Evolutionary conservation across 2,329 filamentous ascomycete genomes (phyloP).

Genomic region (Tolypocladium ophioglossoides): DNA sequence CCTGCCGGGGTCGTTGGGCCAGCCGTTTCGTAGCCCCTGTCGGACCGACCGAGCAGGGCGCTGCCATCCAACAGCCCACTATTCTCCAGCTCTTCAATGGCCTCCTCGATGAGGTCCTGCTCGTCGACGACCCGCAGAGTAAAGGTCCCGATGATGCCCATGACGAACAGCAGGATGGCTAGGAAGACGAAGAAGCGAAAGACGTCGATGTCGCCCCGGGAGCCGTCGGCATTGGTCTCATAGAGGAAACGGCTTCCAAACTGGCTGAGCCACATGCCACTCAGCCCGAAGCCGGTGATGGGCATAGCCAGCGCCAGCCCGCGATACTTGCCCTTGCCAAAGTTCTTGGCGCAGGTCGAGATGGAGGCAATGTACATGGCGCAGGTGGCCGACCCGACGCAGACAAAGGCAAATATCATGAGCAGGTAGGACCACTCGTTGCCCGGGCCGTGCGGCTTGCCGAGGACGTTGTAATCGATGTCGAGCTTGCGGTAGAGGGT

Average conservation of each 20-base stretch:
- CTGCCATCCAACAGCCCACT: slow-evolving; percentile 73
- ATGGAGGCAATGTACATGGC: slow-evolving; percentile 84
- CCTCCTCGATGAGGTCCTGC: slow-evolving; percentile 78
- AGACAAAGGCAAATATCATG: slow-evolving; percentile 79
- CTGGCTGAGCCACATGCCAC: slow-evolving; percentile 93
- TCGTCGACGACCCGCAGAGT: slow-evolving; percentile 72
- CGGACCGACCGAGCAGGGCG: slow-evolving; percentile 53
- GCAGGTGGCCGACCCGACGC: slow-evolving; percentile 73
- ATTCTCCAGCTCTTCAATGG: slow-evolving; percentile 80
- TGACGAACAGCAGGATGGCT: slow-evolving; percentile 54
- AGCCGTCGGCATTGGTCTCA: slow-evolving; percentile 55
- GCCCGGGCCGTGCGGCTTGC: slow-evolving; percentile 27
- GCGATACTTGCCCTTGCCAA: slow-evolving; percentile 77
- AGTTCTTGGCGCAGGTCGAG: slow-evolving; percentile 98
- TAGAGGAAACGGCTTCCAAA: slow-evolving; percentile 69
- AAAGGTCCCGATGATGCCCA: slow-evolving; percentile 66
- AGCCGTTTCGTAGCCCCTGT: slow-evolving; percentile 52
- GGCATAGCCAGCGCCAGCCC: slow-evolving; percentile 83
- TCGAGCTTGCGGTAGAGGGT: slow-evolving; percentile 53
- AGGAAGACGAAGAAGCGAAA: slow-evolving; percentile 86
- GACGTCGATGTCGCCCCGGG: slow-evolving; percentile 56
- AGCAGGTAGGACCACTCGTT: slow-evolving; percentile 59
- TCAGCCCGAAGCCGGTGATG: slow-evolving; percentile 86
- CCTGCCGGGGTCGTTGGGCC: slow-evolving; percentile 31
- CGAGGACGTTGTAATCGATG: slow-evolving; percentile 32